Base-by-base conservation (phyloP, 257 asterid genomes). In the Solanum bulbocastanum region DNA sequence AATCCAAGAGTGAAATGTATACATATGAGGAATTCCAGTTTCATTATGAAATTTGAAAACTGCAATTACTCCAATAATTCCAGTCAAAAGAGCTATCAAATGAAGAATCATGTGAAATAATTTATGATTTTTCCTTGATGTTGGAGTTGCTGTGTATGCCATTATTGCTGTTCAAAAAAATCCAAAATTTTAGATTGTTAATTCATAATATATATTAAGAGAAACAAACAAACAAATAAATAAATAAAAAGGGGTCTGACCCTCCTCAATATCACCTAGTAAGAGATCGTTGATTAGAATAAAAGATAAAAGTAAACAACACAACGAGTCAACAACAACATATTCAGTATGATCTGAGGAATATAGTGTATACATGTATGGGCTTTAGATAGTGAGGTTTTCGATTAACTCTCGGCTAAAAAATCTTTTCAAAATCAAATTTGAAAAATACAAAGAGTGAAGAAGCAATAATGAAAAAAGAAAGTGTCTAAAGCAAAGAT, bases 1-100 rank as follows among this genome's bases (percentile, higher is more conserved):
- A 73, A 95, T 62, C 98, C 97, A 95, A 44, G 98, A 95, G 88
- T 95, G 98, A 85, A 93, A 86, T 44, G 96, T 73, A 42, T 92
- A 95, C 90, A 95, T 13, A 66, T 93, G 14, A 10, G 90, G 78
- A 83, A 93, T 88, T 60, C 83, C 20, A 14, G n/a, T 5, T 20
- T 92, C 92, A 7, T 74, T n/a, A 1, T 74, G 96, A 82, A 44
- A 94, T 87, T 92, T 92, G 92, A 94, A 94, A 44, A 94, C 95
- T 35, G 94, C 96, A n/a, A 83, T 86, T 11, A 94, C 37, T 22
- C 96, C 98, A 25, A 94, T 20, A 11, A 91, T 89, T 10, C 92
- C 95, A 44, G 89, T 85, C 7, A 84, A 46, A 44, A 94, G 92
- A 35, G 95, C 96, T 5, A 91, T 86, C 14, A 93, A 86, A 79